Evolutionary conservation across 352 stramenopile genomes (phyloP).

Genomic region (Albugo candida): DNA sequence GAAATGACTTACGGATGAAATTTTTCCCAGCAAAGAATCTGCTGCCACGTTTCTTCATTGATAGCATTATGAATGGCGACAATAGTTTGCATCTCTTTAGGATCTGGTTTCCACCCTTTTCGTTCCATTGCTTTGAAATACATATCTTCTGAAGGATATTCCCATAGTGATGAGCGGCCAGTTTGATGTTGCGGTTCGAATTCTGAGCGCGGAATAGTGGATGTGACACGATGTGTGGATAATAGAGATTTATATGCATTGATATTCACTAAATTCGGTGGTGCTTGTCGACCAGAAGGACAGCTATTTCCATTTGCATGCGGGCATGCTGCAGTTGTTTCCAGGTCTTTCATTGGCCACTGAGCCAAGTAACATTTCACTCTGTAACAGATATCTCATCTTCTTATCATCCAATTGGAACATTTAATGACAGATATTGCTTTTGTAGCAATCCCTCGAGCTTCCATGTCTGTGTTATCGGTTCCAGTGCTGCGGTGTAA

Average conservation of each 20-base stretch:
- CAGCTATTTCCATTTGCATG: too few species aligned
- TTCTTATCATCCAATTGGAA: too few species aligned
- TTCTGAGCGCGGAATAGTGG: constrained; percentile 89
- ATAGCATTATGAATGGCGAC: constrained; percentile 96
- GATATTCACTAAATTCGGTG: too few species aligned
- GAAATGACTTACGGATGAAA: constrained; percentile 25
- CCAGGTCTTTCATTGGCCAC: too few species aligned
- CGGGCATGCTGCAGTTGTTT: too few species aligned
- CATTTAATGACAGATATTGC: too few species aligned
- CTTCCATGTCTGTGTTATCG: too few species aligned
- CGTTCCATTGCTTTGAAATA: constrained; percentile 96
- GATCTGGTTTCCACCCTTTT: constrained; percentile 86
- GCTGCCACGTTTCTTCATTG: constrained; percentile 90
- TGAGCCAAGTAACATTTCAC: too few species aligned
- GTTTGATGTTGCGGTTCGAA: constrained; percentile 47
- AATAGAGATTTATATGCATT: constrained; percentile 15
- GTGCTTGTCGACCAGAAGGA: too few species aligned
- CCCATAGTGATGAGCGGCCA: constrained; percentile 58
- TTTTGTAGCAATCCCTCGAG: too few species aligned
- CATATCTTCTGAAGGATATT: constrained; percentile 95
- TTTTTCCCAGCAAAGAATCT: constrained; percentile 86
- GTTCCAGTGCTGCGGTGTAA: too few species aligned
- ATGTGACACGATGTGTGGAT: constrained; percentile 75
- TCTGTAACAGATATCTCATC: too few species aligned
- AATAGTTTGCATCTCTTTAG: constrained; percentile 87